phyloP scores from a whole-genome alignment of 352 stramenopile genomes.

The Plasmopara halstedii region DNA sequence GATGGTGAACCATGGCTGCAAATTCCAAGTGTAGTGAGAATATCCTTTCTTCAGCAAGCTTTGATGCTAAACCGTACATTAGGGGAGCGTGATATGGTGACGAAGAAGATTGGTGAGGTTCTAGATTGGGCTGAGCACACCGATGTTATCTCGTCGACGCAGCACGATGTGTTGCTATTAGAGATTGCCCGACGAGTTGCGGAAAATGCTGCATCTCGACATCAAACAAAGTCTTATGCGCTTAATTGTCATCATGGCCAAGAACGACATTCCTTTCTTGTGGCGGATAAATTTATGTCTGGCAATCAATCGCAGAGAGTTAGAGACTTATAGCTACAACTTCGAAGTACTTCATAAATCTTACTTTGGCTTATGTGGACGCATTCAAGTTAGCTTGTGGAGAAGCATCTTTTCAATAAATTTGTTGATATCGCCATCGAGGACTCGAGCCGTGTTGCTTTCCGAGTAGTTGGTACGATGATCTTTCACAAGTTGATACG shows the following conservation, averaged over 20 bases:
- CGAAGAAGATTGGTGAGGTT: constrained; percentile 70
- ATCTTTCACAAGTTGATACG: constrained; percentile 98
- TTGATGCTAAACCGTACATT: constrained; percentile 80
- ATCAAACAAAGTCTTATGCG: constrained; percentile 9
- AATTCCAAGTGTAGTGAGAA: constrained; percentile 63
- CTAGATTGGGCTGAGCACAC: constrained; percentile 78
- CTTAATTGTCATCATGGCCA: constrained; percentile 12
- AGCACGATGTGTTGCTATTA: constrained; percentile 61
- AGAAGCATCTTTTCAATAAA: constrained; percentile 79
- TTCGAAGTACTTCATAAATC: neutral
- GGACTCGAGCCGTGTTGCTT: constrained; percentile 76
- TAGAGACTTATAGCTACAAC: neutral
- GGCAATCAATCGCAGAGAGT: neutral
- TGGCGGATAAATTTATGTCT: constrained; percentile 12
- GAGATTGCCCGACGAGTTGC: constrained; percentile 67
- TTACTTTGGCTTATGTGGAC: too few relatives aligned
- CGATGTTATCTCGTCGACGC: constrained; percentile 54
- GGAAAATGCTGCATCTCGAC: constrained; percentile 24
- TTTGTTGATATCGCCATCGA: constrained; percentile 85
- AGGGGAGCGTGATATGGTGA: constrained; percentile 70
- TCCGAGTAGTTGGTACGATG: constrained; percentile 89
- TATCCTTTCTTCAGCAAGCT: constrained; percentile 77
- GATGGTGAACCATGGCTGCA: constrained; percentile 94
- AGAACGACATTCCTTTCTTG: constrained; percentile 21
- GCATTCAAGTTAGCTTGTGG: constrained; percentile 23